Base-by-base conservation (phyloP, 139 green algal species). In the Micractinium conductrix region DNA sequence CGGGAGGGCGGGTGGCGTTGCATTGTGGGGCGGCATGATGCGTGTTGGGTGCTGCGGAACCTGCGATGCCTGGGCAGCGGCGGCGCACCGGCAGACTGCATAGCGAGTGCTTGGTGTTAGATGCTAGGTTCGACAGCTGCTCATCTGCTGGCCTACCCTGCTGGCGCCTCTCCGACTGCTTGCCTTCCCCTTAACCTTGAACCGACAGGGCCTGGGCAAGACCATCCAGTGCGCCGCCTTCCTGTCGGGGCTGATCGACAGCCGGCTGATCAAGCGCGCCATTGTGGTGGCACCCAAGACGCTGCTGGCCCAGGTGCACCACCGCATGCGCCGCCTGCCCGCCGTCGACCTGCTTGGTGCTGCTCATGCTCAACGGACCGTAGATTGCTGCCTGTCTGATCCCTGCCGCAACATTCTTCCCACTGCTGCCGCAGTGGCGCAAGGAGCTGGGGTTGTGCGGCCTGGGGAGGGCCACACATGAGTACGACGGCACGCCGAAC, bases 141-240 rank as follows among this genome's bases (percentile, higher is more conserved):
- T n/a, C 28, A 14, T 8, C 35, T 69, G 40, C 21, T 53, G 12
- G 14, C 3, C 55, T 30, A 37, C 22, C 45, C 33, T 81, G 70
- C 42, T 76, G n/a, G n/a, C 0, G 7, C 33, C 55, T 22, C 42
- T 38, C 6, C 12, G 1, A 16, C 37, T 76, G 40, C 42, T 14
- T 26, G 33, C 21, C 38, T n/a, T 70, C 43, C 9, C 19, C 79
- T 26, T 37, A 38, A 48, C n/a, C n/a, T n/a, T n/a, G n/a, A n/a
- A n/a, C n/a, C n/a, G n/a, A n/a, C n/a, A n/a, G n/a, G n/a, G n/a
- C n/a, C n/a, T n/a, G n/a, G 91, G 92, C 74, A 96, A 97, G 90
- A 98, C 95, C 16, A 93, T 97, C 88, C 95, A 98, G 85, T 93
- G 91, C 79, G 83, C 88, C 1, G 94, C 95, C 14, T 98, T 98